A percentile compares a stretch with the other conserved stretches of the same genome.
These are phyloP conservation scores for Luffa acutangula DNA, from an alignment of 306 rosid genomes.

Conservation along the genomic window DNA sequence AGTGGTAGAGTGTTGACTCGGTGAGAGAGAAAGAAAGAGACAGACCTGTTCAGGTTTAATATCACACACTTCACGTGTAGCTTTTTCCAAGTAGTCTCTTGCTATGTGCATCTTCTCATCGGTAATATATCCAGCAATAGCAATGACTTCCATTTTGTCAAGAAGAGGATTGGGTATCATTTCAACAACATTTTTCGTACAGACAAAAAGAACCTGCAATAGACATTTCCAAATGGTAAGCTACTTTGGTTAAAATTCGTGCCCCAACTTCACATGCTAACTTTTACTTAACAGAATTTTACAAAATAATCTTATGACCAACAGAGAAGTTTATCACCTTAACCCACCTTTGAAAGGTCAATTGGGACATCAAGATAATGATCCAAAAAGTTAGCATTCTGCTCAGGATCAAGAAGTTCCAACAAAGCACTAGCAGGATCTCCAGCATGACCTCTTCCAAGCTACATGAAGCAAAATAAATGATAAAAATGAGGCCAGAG, in stretches of 20 bases:
- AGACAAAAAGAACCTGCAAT: slow-evolving; percentile 94
- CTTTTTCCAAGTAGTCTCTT: slow-evolving; percentile 90
- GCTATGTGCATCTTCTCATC: slow-evolving; percentile 99
- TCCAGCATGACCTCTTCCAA: slow-evolving; percentile 94
- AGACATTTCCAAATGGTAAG: slow-evolving; percentile 10
- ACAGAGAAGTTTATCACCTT: neutral
- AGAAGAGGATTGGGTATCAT: slow-evolving; percentile 88
- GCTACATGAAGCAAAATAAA: slow-evolving; percentile 33
- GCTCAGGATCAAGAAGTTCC: slow-evolving; percentile 99
- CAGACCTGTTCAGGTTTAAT: slow-evolving; percentile 71
- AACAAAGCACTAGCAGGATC: slow-evolving; percentile 99
- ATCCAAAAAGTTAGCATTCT: slow-evolving; percentile 95
- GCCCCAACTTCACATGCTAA: neutral
- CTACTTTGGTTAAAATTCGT: neutral
- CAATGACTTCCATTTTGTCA: slow-evolving; percentile 93
- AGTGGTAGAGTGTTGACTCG: neutral
- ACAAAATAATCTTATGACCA: neutral
- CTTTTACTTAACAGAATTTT: neutral
- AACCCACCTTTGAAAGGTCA: slow-evolving; percentile 88
- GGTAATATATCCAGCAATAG: slow-evolving; percentile 91
- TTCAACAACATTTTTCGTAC: slow-evolving; percentile 91
- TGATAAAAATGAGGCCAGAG: neutral
- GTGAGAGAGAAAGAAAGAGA: slow-evolving; percentile 13
- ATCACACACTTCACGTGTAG: slow-evolving; percentile 91
- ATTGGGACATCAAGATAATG: slow-evolving; percentile 99